Conservation (phyloP, 495 filamentous ascomycete genomes). For the Cladorrhinum samala region DNA sequence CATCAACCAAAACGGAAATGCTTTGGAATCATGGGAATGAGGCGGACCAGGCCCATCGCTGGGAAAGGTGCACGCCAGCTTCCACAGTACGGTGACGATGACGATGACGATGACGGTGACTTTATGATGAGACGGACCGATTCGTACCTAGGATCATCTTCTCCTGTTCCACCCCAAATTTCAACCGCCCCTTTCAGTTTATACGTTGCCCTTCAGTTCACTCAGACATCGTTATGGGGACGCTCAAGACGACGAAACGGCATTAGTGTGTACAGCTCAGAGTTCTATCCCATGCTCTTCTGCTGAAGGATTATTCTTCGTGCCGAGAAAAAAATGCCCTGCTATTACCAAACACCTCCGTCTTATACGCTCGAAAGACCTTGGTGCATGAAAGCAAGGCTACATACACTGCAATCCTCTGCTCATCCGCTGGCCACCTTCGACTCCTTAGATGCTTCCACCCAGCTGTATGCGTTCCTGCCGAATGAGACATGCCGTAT, state of each 20-base stretch:
- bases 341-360: conserved; percentile 89
- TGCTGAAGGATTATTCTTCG: conserved; percentile 95
- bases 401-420: conserved; percentile 45
- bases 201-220: neutral
- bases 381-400: conserved; percentile 85
- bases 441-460: neutral
- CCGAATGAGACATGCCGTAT: neutral
- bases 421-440: neutral
- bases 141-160: too few relatives aligned
- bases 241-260: conserved; percentile 40
- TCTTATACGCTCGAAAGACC: conserved; percentile 48
- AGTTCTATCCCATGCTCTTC: conserved; percentile 59
- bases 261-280: conserved; percentile 99
- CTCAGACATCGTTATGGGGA: neutral
- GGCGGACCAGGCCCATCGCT: conserved; percentile 10
- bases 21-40: conserved; percentile 24
- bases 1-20: conserved; percentile 23
- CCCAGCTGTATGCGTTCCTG: neutral
- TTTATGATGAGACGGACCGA: neutral
- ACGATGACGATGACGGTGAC: neutral
- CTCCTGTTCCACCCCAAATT: too few relatives aligned
- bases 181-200: conserved; percentile 1
- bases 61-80: neutral
- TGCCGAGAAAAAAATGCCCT: conserved; percentile 79
- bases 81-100: neutral